Conservation (phyloP, 371 early-diverging fungal species). For the Synchytrium microbalum region DNA sequence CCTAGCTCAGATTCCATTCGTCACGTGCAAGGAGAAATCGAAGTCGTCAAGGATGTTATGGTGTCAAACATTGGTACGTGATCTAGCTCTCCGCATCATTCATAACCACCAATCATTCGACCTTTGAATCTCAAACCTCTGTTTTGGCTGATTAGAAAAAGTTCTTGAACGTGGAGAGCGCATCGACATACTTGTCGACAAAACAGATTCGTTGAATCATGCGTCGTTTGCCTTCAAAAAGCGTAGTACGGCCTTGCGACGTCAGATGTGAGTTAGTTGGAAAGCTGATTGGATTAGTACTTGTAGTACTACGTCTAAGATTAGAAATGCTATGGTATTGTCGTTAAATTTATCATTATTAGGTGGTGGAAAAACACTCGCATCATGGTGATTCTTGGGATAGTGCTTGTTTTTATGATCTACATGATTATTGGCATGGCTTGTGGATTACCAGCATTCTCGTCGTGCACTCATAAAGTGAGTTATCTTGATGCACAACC, state of each 20-base stretch:
- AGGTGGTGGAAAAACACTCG: conserved; percentile 94
- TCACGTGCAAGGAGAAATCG: conserved; percentile 82
- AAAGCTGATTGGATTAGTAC: no score
- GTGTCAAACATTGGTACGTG: conserved; percentile 76
- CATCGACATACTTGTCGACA: conserved; percentile 83
- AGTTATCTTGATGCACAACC: no score
- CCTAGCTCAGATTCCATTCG: conserved; percentile 67
- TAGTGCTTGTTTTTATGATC: conserved; percentile 52
- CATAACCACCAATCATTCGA: conserved; percentile 3
- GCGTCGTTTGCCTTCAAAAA: conserved; percentile 85
- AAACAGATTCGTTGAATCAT: conserved; percentile 80
- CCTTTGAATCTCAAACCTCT: conserved; percentile 3
- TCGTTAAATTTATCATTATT: background rate
- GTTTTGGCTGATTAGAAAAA: conserved; percentile 48
- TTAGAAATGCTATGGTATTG: background rate
- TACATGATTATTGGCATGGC: conserved; percentile 59
- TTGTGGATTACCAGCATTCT: conserved; percentile 81
- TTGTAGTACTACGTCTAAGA: no score
- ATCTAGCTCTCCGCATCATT: background rate
- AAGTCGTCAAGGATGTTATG: conserved; percentile 91
- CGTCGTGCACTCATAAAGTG: no score
- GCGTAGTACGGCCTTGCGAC: conserved; percentile 66
- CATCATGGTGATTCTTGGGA: conserved; percentile 60
- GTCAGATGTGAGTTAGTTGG: no score
- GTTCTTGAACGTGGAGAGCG: conserved; percentile 87